Conservation (phyloP, 148 eudicot species). For the Rhododendron molle region DNA sequence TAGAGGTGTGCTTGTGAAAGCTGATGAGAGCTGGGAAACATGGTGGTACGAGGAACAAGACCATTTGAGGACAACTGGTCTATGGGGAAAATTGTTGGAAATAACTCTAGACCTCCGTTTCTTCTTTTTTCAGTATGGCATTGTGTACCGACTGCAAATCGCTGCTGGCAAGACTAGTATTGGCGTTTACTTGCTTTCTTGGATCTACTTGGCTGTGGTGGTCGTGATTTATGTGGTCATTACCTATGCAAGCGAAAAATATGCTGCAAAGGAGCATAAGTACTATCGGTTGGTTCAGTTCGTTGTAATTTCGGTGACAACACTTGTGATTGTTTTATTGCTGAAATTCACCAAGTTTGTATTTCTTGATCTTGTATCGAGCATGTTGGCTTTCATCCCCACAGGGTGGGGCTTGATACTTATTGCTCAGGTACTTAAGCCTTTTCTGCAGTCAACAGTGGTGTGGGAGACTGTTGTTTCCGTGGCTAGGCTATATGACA, state of each 20-base stretch:
- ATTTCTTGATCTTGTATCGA: slow-evolving; percentile 60
- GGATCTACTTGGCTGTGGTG: slow-evolving; percentile 57
- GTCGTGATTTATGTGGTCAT: slow-evolving; percentile 56
- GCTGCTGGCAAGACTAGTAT: slow-evolving; percentile 40
- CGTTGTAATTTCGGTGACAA: slow-evolving; percentile 41
- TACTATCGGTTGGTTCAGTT: slow-evolving; percentile 70
- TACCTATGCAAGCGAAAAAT: slow-evolving; percentile 66
- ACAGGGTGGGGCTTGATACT: slow-evolving; percentile 86
- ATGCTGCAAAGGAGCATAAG: slow-evolving; percentile 56
- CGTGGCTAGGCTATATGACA: slow-evolving; percentile 84
- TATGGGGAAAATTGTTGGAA: slow-evolving; percentile 91
- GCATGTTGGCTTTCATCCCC: slow-evolving; percentile 82
- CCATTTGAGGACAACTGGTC: slow-evolving; percentile 77
- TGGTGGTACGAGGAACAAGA: slow-evolving; percentile 99
- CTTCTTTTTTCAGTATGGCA: slow-evolving; percentile 95
- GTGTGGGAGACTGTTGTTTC: slow-evolving; percentile 86
- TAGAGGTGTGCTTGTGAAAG: slow-evolving; percentile 61
- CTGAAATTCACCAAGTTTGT: slow-evolving; percentile 49
- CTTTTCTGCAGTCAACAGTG: slow-evolving; percentile 66
- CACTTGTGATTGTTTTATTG: slow-evolving; percentile 50
- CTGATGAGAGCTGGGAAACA: slow-evolving; percentile 92
- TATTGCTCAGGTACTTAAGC: slow-evolving; percentile 86
- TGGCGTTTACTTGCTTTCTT: slow-evolving; percentile 77
- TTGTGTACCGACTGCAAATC: slow-evolving; percentile 72
- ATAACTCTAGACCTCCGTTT: slow-evolving; percentile 77